Evolutionary conservation across 345 rosid species (phyloP).

Genomic region (Carallia brachiata): DNA sequence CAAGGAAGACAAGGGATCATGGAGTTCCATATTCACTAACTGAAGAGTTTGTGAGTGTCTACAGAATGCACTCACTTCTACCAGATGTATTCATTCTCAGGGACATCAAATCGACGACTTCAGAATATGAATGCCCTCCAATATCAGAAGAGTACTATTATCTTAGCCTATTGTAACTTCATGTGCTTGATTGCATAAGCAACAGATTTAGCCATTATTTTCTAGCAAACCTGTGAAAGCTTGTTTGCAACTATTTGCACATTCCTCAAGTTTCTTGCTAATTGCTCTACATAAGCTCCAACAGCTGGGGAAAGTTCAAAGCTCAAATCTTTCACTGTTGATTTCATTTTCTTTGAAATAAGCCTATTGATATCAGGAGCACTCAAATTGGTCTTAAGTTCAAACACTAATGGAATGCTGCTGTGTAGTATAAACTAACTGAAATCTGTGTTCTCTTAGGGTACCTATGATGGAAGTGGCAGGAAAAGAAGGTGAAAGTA

Average conservation of each 20-base stretch:
- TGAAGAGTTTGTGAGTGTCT: constrained; percentile 61
- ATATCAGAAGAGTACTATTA: constrained; percentile 21
- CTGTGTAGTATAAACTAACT: too few relatives aligned
- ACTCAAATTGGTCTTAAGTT: too few relatives aligned
- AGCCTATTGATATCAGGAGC: too few relatives aligned
- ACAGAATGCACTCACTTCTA: constrained; percentile 54
- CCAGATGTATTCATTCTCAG: constrained; percentile 46
- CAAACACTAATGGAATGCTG: too few relatives aligned
- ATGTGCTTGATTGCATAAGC: not conserved
- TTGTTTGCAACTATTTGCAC: too few relatives aligned
- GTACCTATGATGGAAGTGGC: constrained; percentile 32
- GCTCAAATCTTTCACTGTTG: too few relatives aligned
- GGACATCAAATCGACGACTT: constrained; percentile 25
- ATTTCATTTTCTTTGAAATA: too few relatives aligned
- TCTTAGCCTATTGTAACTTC: not conserved
- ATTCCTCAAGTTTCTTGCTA: too few relatives aligned
- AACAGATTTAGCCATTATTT: too few relatives aligned
- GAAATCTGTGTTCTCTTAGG: constrained; percentile 15
- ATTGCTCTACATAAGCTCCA: too few relatives aligned
- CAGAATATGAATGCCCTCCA: constrained; percentile 43
- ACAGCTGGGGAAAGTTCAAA: too few relatives aligned
- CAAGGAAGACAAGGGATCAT: constrained; percentile 43
- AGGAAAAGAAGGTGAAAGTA: constrained; percentile 45
- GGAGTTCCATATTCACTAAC: constrained; percentile 65
- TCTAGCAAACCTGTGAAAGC: too few relatives aligned